Conservation (phyloP, 108 stramenopile genomes). For the Licmophora abbreviata region DNA sequence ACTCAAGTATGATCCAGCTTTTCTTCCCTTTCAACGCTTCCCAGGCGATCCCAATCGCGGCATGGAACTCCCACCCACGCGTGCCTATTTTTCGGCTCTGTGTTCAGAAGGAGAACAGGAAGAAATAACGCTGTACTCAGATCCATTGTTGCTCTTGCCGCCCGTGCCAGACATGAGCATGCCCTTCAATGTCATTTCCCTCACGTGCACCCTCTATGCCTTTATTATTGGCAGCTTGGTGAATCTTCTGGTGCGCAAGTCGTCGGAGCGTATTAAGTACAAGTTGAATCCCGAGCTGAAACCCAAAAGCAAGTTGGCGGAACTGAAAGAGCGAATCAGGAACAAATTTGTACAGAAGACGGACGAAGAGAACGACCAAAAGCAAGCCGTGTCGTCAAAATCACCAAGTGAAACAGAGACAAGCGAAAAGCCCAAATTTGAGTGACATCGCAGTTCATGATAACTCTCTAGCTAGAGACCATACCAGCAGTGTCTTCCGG, state of each 20-base stretch:
- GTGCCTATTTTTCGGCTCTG: slow-evolving; percentile 29
- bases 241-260: slow-evolving; percentile 67
- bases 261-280: slow-evolving; percentile 45
- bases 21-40: slow-evolving; percentile 65
- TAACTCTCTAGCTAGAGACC: too few species aligned
- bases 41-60: slow-evolving; percentile 83
- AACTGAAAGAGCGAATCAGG: too few species aligned
- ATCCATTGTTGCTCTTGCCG: slow-evolving; percentile 55
- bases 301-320: too few species aligned
- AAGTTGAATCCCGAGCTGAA: slow-evolving; percentile 37
- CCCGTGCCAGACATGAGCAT: slow-evolving; percentile 92
- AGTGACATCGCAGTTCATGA: too few species aligned
- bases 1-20: slow-evolving; percentile 59
- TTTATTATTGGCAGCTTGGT: slow-evolving; percentile 80
- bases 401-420: too few species aligned
- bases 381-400: too few species aligned
- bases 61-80: slow-evolving; percentile 53
- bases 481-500: slow-evolving; percentile 5
- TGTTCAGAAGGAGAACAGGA: neutral
- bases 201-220: slow-evolving; percentile 80
- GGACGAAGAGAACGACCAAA: too few species aligned
- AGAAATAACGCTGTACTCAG: slow-evolving; percentile 37
- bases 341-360: too few species aligned
- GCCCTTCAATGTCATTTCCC: slow-evolving; percentile 91
- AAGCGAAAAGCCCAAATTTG: too few species aligned